These are phyloP conservation scores for Raphidocelis subcapitata DNA, from an alignment of 139 green algal genomes.

Conservation along the genomic window DNA sequence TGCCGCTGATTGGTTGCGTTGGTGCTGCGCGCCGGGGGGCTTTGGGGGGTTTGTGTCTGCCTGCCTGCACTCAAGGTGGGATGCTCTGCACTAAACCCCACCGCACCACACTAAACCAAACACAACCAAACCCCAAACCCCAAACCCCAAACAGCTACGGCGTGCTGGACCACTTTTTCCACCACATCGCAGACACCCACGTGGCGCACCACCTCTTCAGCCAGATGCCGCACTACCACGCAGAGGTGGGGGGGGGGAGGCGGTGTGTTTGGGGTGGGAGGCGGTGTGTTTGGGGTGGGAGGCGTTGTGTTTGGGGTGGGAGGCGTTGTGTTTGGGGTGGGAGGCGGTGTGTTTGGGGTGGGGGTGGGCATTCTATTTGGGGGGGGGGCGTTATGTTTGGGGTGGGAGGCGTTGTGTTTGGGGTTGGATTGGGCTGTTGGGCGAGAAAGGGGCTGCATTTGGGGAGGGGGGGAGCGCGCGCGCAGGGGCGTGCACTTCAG, in stretches of 20 bases:
- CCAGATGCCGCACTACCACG: constrained; percentile 92
- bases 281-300: not conserved
- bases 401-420: too few relatives aligned
- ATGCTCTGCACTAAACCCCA: too few relatives aligned
- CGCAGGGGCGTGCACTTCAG: too few relatives aligned
- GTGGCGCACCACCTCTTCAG: constrained; percentile 94
- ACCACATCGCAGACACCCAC: constrained; percentile 93
- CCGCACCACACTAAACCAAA: too few relatives aligned
- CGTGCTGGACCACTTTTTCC: constrained; percentile 74
- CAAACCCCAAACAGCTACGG: constrained; percentile 61
- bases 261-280: not conserved
- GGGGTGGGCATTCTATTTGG: not conserved
- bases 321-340: too few relatives aligned
- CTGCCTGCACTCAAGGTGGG: too few relatives aligned
- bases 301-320: not conserved
- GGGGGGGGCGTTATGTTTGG: not conserved
- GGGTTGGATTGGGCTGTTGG: too few relatives aligned
- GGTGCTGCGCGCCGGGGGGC: too few relatives aligned
- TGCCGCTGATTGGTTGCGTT: too few relatives aligned
- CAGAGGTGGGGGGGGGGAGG: constrained; percentile 43
- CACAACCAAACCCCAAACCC: not conserved
- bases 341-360: not conserved
- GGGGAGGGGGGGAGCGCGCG: too few relatives aligned
- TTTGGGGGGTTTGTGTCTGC: too few relatives aligned
- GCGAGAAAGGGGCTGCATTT: too few relatives aligned